phyloP scores from a whole-genome alignment of 306 rosid genomes.

The Inga leiocalycina region DNA sequence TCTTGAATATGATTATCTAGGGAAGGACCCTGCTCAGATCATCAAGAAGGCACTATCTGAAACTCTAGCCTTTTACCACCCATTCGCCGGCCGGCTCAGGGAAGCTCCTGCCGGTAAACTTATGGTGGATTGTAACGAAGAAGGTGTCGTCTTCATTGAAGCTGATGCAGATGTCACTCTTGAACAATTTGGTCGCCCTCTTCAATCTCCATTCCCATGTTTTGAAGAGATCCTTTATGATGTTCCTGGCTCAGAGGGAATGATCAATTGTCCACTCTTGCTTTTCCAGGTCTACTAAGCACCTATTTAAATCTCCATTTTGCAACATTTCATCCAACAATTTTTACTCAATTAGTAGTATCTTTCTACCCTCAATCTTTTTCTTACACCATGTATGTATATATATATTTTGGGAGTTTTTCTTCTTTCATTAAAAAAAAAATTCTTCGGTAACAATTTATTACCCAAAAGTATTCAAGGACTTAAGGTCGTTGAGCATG shows the following conservation, averaged over 20 bases:
- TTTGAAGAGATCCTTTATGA: background rate
- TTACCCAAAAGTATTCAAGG: no score
- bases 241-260: background rate
- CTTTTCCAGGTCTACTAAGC: background rate
- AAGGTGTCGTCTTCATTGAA: conserved; percentile 3
- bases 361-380: no score
- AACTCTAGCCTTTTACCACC: background rate
- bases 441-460: no score
- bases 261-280: background rate
- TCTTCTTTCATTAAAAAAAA: no score
- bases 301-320: background rate
- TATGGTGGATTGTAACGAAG: background rate
- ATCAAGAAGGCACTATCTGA: background rate
- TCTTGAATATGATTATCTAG: no score
- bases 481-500: no score
- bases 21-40: background rate
- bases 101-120: conserved; percentile 47
- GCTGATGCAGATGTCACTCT: conserved; percentile 52
- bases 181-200: background rate
- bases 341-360: no score
- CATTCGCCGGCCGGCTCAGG: conserved; percentile 6
- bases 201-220: background rate
- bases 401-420: no score
- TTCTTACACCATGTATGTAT: no score
- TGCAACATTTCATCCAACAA: background rate